Percentiles rank a stretch among this genome's conserved stretches.
phyloP scores from a whole-genome alignment of 257 asterid species.

The Ilex aquifolium region DNA sequence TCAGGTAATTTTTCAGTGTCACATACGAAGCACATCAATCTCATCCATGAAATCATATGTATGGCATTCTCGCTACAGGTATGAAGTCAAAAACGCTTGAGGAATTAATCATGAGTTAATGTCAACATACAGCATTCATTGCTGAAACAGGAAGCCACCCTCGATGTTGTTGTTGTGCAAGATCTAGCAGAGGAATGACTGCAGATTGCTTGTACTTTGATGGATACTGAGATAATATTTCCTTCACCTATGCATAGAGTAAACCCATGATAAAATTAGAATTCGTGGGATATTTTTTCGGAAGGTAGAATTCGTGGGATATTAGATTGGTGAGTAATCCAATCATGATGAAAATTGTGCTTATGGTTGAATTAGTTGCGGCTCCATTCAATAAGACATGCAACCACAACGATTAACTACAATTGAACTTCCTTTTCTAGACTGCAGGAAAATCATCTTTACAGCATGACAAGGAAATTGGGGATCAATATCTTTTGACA shows the following conservation, averaged over 20 bases:
- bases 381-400: neutral
- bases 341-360: neutral
- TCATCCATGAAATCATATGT: conserved; percentile 2
- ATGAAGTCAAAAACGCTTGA: conserved; percentile 8
- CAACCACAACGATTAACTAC: neutral
- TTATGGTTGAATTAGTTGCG: neutral
- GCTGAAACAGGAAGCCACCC: conserved; percentile 99
- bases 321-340: conserved; percentile 1
- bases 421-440: neutral
- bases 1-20: conserved; percentile 3
- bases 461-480: neutral
- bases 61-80: neutral
- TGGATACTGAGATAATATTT: conserved; percentile 85
- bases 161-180: conserved; percentile 97
- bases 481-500: neutral
- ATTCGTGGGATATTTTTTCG: no score
- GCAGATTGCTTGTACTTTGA: conserved; percentile 96
- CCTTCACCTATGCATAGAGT: conserved; percentile 55
- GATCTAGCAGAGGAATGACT: conserved; percentile 90
- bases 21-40: neutral
- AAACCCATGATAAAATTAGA: neutral
- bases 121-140: conserved; percentile 77
- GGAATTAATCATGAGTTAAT: conserved; percentile 3
- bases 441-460: neutral
- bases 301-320: no score